Percentiles rank a stretch among this genome's conserved stretches.
Conservation (phyloP, 306 rosid genomes). For the Mucuna pruriens region DNA sequence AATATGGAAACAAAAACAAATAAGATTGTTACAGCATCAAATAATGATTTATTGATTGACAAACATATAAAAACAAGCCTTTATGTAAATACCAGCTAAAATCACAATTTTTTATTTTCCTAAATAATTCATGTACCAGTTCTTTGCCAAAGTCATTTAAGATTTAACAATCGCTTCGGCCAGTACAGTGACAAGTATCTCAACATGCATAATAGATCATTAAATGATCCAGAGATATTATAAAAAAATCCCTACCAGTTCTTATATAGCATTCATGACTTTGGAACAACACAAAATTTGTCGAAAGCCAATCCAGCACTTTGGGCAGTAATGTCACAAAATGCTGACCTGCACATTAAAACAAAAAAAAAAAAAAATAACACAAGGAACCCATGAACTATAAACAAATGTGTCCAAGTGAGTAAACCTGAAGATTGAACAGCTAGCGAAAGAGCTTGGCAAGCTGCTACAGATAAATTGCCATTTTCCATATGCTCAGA, state of each 20-base stretch:
- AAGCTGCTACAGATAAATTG: conserved; percentile 83
- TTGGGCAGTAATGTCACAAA: conserved; percentile 71
- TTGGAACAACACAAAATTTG: conserved; percentile 81
- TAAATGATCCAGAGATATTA: conserved; percentile 32
- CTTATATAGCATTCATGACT: conserved; percentile 94
- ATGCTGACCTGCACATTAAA: conserved; percentile 75
- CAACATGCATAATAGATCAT: not conserved
- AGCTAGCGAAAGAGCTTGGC: conserved; percentile 92
- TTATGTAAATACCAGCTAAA: not conserved
- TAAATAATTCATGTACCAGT: conserved; percentile 13
- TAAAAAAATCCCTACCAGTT: conserved; percentile 67
- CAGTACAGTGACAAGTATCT: not conserved
- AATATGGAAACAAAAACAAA: conserved; percentile 9
- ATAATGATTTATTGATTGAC: conserved; percentile 15
- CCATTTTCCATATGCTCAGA: conserved; percentile 94
- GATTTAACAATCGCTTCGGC: conserved; percentile 7
- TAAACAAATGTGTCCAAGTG: conserved; percentile 24
- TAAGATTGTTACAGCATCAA: not conserved
- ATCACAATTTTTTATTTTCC: not conserved
- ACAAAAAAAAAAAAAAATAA: conserved; percentile 10
- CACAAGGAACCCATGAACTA: conserved; percentile 26
- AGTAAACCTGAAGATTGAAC: conserved; percentile 87
- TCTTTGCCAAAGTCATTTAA: not conserved
- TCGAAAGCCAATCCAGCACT: conserved; percentile 83
- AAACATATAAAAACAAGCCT: conserved; percentile 2